These are phyloP conservation scores for Striga hermonthica DNA, from an alignment of 305 asterid species.

Conservation along the genomic window DNA sequence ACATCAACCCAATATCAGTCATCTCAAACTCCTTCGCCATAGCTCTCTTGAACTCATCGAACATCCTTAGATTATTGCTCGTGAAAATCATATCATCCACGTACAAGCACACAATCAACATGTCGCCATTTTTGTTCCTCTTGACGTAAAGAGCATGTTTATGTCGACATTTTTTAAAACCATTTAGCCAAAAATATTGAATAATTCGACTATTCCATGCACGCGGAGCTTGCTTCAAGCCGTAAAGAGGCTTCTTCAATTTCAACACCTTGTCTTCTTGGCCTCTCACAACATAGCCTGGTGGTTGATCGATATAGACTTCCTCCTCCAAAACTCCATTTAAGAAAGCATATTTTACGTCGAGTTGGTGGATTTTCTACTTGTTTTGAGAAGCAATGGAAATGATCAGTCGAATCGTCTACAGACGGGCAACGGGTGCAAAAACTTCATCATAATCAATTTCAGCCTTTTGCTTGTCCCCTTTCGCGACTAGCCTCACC, in stretches of 20 bases:
- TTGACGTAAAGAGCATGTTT: background rate
- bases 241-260: background rate
- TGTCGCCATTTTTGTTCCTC: background rate
- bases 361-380: background rate
- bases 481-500: background rate
- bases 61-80: background rate
- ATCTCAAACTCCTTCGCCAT: background rate
- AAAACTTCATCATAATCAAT: conserved; percentile 2
- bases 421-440: background rate
- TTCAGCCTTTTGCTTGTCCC: background rate
- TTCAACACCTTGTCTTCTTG: background rate
- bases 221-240: background rate
- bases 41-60: background rate
- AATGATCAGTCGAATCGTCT: background rate
- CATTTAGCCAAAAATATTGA: no score
- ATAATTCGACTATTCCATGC: background rate
- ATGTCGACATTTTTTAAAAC: background rate
- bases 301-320: background rate
- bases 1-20: background rate
- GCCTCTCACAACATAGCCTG: background rate
- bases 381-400: background rate
- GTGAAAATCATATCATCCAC: no score
- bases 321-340: background rate
- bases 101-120: background rate
- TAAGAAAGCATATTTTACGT: background rate